Base-by-base conservation (phyloP, 768 basidiomycete species). In the Serendipita sp. region DNA sequence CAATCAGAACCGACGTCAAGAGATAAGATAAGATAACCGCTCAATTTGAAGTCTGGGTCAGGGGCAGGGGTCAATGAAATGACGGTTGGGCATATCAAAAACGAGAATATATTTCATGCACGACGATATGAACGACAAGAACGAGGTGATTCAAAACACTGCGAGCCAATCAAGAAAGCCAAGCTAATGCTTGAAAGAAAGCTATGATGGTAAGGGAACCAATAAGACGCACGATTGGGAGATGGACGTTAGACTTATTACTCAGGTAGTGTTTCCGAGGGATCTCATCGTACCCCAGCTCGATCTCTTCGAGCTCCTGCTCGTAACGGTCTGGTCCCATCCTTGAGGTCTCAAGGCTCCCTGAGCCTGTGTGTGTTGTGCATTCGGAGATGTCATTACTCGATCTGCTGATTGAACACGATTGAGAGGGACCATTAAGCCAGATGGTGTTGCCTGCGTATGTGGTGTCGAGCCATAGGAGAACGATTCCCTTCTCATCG, bases 221-320 rank as follows among this genome's bases (percentile, higher is more conserved):
- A 13, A 5, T 6, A 13, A 40, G 13, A 40, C 40, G 40, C 40
- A 13, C 40, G 13, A 40, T 23, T 23, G 23, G 40, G 40, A 40
- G 40, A 40, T 40, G 40, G 13, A 40, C 23, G 23, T 23, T 23
- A 23, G 23, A 13, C 13, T 13, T 13, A 40, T 40, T 13, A 13
- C 5, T 40, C 40, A 40, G 40, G 40, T 40, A 8, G 29, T n/a
- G n/a, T 50, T 31, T 5, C 8, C 48, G 29, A 50, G 29, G 5
- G 48, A 50, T n/a, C 29, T 18, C 48, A 31, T 31, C 48, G 48
- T n/a, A 50, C 48, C 48, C 55, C 55, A 60, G 55, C 55, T 60
- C 4, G 55, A 27, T 8, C 55, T 23, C 55, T 60, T 60, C 8
- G 55, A 4, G 16, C n/a, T 60, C n/a, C 55, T 23, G n/a, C 27